These are phyloP conservation scores for Botrytis fabae DNA, from an alignment of 2,329 filamentous ascomycete species.

Conservation along the genomic window DNA sequence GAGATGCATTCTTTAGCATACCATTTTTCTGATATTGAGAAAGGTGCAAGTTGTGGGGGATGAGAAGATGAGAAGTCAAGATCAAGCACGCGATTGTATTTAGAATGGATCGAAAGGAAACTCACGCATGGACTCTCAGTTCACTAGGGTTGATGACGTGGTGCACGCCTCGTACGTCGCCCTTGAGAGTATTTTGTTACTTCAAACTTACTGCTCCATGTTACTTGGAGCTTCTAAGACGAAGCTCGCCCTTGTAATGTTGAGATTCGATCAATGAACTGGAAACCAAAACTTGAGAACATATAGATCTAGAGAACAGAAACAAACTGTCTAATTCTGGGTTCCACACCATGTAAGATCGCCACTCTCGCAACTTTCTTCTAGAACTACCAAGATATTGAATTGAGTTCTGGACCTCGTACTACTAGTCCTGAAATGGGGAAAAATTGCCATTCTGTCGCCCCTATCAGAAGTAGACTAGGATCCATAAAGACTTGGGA, in stretches of 20 bases:
- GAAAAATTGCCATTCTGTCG: background rate
- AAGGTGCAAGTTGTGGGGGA: background rate
- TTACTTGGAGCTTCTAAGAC: background rate
- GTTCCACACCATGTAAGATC: background rate
- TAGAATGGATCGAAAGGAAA: background rate
- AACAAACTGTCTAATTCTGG: background rate
- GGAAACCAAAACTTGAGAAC: background rate
- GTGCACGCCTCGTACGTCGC: too few relatives aligned
- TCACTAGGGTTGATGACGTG: background rate
- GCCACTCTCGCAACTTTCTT: background rate
- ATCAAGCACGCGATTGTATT: background rate
- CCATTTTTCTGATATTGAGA: background rate
- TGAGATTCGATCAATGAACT: background rate
- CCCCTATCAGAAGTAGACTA: background rate
- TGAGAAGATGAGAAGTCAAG: background rate
- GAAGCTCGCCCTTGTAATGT: background rate
- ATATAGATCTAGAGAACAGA: background rate
- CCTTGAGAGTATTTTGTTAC: background rate
- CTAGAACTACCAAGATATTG: background rate
- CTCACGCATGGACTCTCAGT: background rate
- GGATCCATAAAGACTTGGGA: background rate
- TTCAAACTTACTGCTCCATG: background rate
- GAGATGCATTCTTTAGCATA: conserved; percentile 10
- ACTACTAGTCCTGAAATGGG: background rate
- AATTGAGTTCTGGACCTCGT: background rate